A percentile compares a stretch with the other conserved stretches of the same genome.
Conservation (phyloP, 331 rosid genomes). For the Quercus tomentella region DNA sequence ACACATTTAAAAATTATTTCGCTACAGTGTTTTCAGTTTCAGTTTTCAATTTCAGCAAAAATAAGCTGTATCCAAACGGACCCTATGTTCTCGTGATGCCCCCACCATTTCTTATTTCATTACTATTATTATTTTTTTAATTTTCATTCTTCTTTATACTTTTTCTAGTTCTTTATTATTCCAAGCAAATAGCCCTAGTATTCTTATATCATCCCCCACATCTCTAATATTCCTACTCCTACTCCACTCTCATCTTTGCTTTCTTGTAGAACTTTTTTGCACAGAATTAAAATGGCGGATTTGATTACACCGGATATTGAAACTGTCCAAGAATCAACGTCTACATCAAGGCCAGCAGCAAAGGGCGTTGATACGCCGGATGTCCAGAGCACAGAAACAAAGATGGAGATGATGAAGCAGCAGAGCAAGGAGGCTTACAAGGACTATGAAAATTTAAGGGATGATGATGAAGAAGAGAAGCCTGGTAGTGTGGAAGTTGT, state of each 20-base stretch:
- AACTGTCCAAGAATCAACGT: neutral
- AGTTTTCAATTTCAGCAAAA: too few species aligned
- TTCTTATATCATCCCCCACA: too few species aligned
- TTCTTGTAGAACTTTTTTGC: too few species aligned
- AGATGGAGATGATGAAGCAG: constrained; percentile 34
- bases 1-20: too few species aligned
- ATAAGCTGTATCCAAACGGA: too few species aligned
- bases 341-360: neutral
- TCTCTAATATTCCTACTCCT: neutral
- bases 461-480: constrained; percentile 45
- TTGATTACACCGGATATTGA: neutral
- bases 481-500: constrained; percentile 54
- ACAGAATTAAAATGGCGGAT: neutral
- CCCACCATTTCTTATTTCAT: too few species aligned
- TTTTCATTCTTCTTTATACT: too few species aligned
- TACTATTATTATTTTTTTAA: too few species aligned
- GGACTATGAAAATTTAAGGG: constrained; percentile 30
- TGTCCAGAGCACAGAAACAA: constrained; percentile 33
- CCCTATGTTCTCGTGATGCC: too few species aligned
- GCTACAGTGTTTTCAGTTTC: too few species aligned
- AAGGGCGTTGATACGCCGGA: constrained; percentile 18
- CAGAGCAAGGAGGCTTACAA: constrained; percentile 44
- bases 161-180: too few species aligned
- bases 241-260: neutral
- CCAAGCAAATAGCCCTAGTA: too few species aligned